A percentile compares a stretch with the other conserved stretches of the same genome.
These are phyloP conservation scores for Tuber magnatum DNA, from an alignment of 495 filamentous ascomycete species.

Conservation along the genomic window DNA sequence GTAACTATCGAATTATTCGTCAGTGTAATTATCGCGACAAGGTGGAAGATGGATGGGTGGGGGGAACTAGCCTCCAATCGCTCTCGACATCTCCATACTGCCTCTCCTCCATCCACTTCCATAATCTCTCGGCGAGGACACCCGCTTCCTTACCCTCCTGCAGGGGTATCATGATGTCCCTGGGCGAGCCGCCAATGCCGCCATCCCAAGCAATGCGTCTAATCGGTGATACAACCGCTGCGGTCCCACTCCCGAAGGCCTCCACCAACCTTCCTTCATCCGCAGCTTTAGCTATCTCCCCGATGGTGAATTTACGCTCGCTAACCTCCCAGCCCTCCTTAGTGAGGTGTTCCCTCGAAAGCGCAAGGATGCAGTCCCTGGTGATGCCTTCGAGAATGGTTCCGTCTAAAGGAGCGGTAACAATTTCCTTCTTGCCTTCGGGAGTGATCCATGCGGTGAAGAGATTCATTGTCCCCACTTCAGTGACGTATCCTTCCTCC, in stretches of 20 bases:
- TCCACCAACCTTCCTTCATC: conserved; percentile 81
- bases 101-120: conserved; percentile 89
- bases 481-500: conserved; percentile 86
- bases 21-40: not conserved
- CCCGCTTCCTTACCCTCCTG: conserved; percentile 73
- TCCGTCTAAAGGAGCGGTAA: conserved; percentile 89
- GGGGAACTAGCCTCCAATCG: conserved; percentile 57
- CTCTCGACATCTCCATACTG: conserved; percentile 92
- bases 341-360: conserved; percentile 72
- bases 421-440: conserved; percentile 76
- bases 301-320: conserved; percentile 86
- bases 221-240: conserved; percentile 75
- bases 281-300: conserved; percentile 68
- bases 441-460: conserved; percentile 75
- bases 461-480: conserved; percentile 98
- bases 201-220: conserved; percentile 79
- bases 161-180: conserved; percentile 38
- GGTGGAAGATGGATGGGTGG: not conserved
- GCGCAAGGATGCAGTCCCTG: conserved; percentile 71
- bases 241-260: conserved; percentile 88
- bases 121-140: conserved; percentile 74
- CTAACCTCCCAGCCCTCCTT: conserved; percentile 81
- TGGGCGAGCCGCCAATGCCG: conserved; percentile 68
- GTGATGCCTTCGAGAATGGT: conserved; percentile 96
- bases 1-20: not conserved